Evolutionary conservation across 2,329 filamentous ascomycete species (phyloP).

Genomic region (Blumeriella jaapii): DNA sequence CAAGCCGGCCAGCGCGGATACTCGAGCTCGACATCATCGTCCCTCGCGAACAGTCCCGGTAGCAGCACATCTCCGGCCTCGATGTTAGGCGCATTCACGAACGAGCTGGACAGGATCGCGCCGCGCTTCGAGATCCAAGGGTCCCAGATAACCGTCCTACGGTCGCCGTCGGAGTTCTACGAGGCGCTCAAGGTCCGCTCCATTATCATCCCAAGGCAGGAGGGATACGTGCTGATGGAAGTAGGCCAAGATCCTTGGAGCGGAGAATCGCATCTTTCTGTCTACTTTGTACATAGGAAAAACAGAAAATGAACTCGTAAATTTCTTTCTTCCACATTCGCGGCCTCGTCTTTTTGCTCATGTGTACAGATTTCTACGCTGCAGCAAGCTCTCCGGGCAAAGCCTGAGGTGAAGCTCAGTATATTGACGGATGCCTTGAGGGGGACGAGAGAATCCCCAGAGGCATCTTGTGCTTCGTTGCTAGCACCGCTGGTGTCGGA

Average conservation of each 20-base stretch:
- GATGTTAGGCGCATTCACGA: conserved; percentile 47
- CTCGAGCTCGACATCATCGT: conserved; percentile 19
- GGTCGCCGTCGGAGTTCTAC: conserved; percentile 82
- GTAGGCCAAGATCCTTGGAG: conserved; percentile 69
- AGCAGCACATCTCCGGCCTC: conserved; percentile 36
- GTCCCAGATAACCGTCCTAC: conserved; percentile 67
- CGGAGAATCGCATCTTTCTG: conserved; percentile 71
- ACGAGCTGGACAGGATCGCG: conserved; percentile 76
- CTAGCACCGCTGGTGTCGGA: conserved; percentile 73
- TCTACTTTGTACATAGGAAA: conserved; percentile 97
- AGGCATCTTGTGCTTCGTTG: conserved; percentile 78
- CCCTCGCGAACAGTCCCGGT: conserved; percentile 8
- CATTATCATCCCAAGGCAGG: not conserved
- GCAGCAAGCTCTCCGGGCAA: conserved; percentile 59
- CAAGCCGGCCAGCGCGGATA: conserved; percentile 21
- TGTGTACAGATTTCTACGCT: conserved; percentile 56
- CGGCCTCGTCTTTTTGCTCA: conserved; percentile 2
- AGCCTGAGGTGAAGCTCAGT: conserved; percentile 68
- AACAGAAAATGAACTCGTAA: conserved; percentile 75
- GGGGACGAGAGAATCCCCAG: conserved; percentile 80
- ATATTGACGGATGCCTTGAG: conserved; percentile 86
- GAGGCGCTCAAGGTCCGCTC: conserved; percentile 66
- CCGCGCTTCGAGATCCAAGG: conserved; percentile 82
- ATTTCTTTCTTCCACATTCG: conserved; percentile 16
- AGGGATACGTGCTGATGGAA: conserved; percentile 20